Evolutionary conservation across 2,329 filamentous ascomycete species (phyloP).

Genomic region (Venturia effusa): DNA sequence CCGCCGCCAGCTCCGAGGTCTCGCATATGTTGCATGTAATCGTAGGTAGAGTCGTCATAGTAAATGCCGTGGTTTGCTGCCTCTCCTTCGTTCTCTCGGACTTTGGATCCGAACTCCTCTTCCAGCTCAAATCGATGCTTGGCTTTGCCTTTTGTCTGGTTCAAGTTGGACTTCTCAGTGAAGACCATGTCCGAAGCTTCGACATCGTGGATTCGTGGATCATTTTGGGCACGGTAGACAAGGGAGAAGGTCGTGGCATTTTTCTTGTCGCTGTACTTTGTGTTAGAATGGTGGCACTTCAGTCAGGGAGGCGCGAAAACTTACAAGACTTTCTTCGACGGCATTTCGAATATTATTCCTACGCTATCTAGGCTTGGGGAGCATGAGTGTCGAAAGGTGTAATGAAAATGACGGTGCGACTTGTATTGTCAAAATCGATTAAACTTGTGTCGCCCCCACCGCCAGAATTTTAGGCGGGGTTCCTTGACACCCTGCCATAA

Average conservation of each 20-base stretch:
- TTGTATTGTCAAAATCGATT: neutral
- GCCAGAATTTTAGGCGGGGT: neutral
- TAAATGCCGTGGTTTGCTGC: constrained; percentile 89
- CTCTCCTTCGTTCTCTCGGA: constrained; percentile 88
- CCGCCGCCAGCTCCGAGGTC: constrained; percentile 63
- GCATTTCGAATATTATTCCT: neutral
- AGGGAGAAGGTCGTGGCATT: constrained; percentile 86
- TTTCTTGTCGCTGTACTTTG: constrained; percentile 65
- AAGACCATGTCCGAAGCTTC: constrained; percentile 84
- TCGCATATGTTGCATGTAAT: constrained; percentile 98
- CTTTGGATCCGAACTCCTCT: constrained; percentile 54
- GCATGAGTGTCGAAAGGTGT: neutral
- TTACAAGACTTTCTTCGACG: neutral
- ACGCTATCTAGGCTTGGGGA: neutral
- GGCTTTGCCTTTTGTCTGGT: constrained; percentile 29
- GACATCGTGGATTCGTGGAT: constrained; percentile 90
- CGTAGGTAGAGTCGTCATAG: constrained; percentile 90
- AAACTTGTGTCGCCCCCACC: neutral
- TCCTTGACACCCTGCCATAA: neutral
- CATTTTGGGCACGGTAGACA: constrained; percentile 92
- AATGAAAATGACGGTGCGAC: neutral
- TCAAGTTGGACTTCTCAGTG: constrained; percentile 43
- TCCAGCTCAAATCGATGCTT: constrained; percentile 72
- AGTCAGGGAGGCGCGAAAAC: neutral
- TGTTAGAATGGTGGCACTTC: constrained; percentile 18